Percentiles rank a stretch among this genome's conserved stretches.
Evolutionary conservation across 768 basidiomycete species (phyloP).

Genomic region (Tylopilus subfusipes): DNA sequence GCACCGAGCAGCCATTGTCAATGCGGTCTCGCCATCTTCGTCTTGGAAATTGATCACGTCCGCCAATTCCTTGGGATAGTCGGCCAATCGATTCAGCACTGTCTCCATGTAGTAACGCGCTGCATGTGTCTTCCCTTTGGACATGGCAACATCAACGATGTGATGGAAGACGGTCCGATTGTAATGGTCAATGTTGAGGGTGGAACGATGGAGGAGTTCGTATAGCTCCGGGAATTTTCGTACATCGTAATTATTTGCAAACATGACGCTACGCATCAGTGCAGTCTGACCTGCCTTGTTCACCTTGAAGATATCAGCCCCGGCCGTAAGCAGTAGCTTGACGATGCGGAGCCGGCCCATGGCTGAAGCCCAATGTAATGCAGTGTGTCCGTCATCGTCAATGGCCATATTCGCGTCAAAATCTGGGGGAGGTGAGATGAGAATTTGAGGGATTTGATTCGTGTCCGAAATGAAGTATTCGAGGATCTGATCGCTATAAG

Average conservation of each 20-base stretch:
- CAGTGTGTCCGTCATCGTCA: constrained; percentile 96
- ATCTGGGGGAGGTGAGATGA: constrained; percentile 83
- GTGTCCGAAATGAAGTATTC: constrained; percentile 99
- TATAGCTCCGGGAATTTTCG: constrained; percentile 98
- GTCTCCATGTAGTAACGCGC: constrained; percentile 99
- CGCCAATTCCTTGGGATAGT: constrained; percentile 93
- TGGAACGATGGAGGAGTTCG: constrained; percentile 95
- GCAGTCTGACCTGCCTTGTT: constrained; percentile 97
- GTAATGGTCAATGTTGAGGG: constrained; percentile 96
- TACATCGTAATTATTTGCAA: constrained; percentile 98
- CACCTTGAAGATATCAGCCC: constrained; percentile 95
- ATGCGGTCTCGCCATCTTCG: constrained; percentile 96
- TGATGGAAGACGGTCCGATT: constrained; percentile 99
- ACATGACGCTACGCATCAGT: constrained; percentile 99
- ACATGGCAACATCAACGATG: constrained; percentile 94
- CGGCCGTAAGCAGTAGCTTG: constrained; percentile 87
- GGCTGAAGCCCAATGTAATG: constrained; percentile 97
- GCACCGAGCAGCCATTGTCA: constrained; percentile 95
- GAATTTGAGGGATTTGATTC: constrained; percentile 80
- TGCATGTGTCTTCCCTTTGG: constrained; percentile 96
- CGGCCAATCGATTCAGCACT: constrained; percentile 77
- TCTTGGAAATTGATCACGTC: constrained; percentile 99
- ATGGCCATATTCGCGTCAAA: constrained; percentile 96
- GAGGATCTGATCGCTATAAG: constrained; percentile 94
- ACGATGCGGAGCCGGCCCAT: constrained; percentile 98